Evolutionary conservation across 257 asterid species (phyloP), one percentile per base, ranked within the genome.

Genomic region (Sherardia arvensis): DNA sequence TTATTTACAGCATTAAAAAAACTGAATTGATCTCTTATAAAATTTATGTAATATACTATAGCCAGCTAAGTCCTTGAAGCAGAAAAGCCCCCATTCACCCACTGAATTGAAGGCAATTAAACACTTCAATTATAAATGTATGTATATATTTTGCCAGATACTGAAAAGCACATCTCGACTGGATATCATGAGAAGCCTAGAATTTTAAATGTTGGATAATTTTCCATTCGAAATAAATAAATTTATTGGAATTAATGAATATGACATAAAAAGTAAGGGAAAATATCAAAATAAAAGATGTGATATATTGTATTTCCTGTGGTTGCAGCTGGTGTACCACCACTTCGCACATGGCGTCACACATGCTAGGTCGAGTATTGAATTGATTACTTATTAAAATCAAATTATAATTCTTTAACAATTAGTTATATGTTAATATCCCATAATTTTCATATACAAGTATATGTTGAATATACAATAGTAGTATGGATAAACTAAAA

Each of bases 221-320:
- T 3, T 1, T 4, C 3, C n/a, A 62, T 38, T 36, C n/a, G 7
- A 3, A 28, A 51, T 25, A 29, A 55, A 25, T 53, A 53, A 20
- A 26, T n/a, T n/a, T n/a, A n/a, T n/a, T 11, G 59, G 25, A 23
- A 9, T 8, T 10, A 36, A 48, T 21, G n/a, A 40, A 48, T 48
- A 20, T 48, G 53, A 66, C 23, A 65, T 29, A 26, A 67, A 61
- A 66, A 75, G 66, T 48, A 26, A 9, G 17, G 1, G n/a, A 45
- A 45, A 45, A 58, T 10, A 28, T 8, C 15, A 5, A 15, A 23
- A 68, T 83, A 78, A 15, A 23, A 68, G 84, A 78, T 78, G 81
- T 74, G 83, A 80, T 72, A 21, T 75, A 21, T 63, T 79, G 40
- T n/a, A n/a, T n/a, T 69, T 75, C 62, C 59, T 76, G 72, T 78